Evolutionary conservation across 2,329 filamentous ascomycete species (phyloP).

Genomic region (Colletotrichum sp.): DNA sequence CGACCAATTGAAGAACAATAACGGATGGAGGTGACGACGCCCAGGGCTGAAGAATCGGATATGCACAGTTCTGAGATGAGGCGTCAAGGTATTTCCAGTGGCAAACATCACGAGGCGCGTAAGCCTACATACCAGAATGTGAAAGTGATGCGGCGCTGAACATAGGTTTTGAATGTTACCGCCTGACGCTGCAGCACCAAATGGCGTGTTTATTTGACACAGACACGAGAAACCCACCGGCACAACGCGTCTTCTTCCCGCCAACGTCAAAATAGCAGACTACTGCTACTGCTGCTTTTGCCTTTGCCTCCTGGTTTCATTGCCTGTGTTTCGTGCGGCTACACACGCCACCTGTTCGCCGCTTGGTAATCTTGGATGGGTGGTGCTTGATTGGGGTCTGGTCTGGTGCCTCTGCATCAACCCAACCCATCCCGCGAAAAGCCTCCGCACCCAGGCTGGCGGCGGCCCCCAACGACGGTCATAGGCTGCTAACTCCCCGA

Average conservation of each 20-base stretch:
- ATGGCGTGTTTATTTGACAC: not conserved
- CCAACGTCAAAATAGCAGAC: not conserved
- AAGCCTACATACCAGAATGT: not conserved
- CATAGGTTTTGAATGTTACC: not conserved
- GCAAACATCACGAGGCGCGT: not conserved
- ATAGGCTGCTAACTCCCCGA: not conserved
- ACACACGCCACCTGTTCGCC: not conserved
- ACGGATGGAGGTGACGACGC: not conserved
- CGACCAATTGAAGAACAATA: not conserved
- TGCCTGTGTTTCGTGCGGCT: not conserved
- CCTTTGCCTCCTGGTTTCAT: not conserved
- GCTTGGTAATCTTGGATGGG: not conserved
- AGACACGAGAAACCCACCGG: not conserved
- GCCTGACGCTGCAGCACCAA: not conserved
- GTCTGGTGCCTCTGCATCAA: not conserved
- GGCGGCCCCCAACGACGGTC: not conserved
- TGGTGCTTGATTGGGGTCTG: not conserved
- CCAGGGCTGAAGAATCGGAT: not conserved
- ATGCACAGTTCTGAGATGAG: not conserved
- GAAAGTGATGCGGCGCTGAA: not conserved
- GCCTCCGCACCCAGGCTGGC: not conserved
- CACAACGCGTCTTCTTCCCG: not conserved
- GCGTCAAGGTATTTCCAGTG: not conserved
- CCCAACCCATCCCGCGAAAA: slow-evolving; percentile 13
- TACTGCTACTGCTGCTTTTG: not conserved